These are phyloP conservation scores for Cordyceps javanica DNA, from an alignment of 2,329 filamentous ascomycete species.

Conservation along the genomic window DNA sequence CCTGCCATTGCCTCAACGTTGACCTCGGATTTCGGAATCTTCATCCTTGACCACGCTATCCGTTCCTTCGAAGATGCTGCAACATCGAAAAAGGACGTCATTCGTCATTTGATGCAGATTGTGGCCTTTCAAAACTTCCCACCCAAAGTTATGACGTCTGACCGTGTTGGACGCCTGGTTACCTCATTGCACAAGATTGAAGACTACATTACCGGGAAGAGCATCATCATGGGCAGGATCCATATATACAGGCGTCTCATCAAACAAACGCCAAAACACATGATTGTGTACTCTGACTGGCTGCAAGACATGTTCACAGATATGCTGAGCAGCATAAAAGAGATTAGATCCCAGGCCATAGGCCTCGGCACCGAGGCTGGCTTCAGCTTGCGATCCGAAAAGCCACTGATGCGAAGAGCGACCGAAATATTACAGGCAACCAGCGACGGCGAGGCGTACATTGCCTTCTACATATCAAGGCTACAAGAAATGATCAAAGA, in stretches of 20 bases:
- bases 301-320: slow-evolving; percentile 74
- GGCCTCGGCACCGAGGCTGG: slow-evolving; percentile 66
- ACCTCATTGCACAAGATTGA: slow-evolving; percentile 66
- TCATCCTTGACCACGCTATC: slow-evolving; percentile 76
- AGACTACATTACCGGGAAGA: slow-evolving; percentile 69
- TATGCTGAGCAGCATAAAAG: slow-evolving; percentile 71
- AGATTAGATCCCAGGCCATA: slow-evolving; percentile 71
- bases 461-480: slow-evolving; percentile 60
- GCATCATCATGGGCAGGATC: slow-evolving; percentile 70
- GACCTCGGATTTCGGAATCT: slow-evolving; percentile 70
- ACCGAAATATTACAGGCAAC: slow-evolving; percentile 54
- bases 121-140: slow-evolving; percentile 76
- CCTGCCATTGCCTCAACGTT: slow-evolving; percentile 64
- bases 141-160: slow-evolving; percentile 63
- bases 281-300: slow-evolving; percentile 72
- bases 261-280: slow-evolving; percentile 61
- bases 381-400: slow-evolving; percentile 62
- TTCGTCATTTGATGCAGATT: slow-evolving; percentile 74
- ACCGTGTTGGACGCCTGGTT: slow-evolving; percentile 66
- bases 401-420: slow-evolving; percentile 59
- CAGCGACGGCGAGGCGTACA: slow-evolving; percentile 53
- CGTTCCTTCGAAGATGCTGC: slow-evolving; percentile 61
- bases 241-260: slow-evolving; percentile 73
- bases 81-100: slow-evolving; percentile 64
- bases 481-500: slow-evolving; percentile 63